Percentiles rank a stretch among this genome's conserved stretches.
These are phyloP conservation scores for Sophora flavescens DNA, from an alignment of 306 rosid genomes.

Conservation along the genomic window DNA sequence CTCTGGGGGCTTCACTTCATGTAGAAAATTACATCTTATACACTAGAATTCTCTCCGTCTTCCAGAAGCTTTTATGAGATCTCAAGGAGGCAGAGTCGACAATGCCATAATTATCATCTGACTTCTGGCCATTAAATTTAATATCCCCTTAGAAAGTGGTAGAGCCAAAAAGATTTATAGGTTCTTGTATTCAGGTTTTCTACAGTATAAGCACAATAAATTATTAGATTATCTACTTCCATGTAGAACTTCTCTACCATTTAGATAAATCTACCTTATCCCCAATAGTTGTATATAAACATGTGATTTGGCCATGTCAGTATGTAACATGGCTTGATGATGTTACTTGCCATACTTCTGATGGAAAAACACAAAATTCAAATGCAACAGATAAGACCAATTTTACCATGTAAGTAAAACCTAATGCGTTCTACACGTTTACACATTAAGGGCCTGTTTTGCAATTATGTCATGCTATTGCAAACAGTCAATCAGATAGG, in stretches of 20 bases:
- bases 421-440: neutral
- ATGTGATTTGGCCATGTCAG: neutral
- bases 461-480: too few relatives aligned
- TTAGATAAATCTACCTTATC: conserved; percentile 1
- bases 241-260: conserved; percentile 34
- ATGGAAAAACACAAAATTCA: conserved; percentile 13
- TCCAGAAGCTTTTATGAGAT: conserved; percentile 53
- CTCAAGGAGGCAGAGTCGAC: conserved; percentile 50
- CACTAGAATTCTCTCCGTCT: conserved; percentile 57
- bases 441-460: neutral
- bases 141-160: conserved; percentile 54
- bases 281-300: conserved; percentile 12
- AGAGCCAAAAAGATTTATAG: conserved; percentile 57
- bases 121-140: conserved; percentile 53
- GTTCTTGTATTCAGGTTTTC: conserved; percentile 64
- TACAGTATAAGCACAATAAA: conserved; percentile 61
- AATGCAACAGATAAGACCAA: neutral
- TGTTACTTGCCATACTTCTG: conserved; percentile 20
- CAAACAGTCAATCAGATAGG: too few relatives aligned
- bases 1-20: conserved; percentile 62
- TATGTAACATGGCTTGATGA: neutral
- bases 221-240: conserved; percentile 52
- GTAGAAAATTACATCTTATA: conserved; percentile 56
- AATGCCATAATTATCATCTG: conserved; percentile 45
- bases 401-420: neutral